Percentiles rank a stretch among this genome's conserved stretches.
phyloP scores from a whole-genome alignment of 768 basidiomycete species.

The Trametes cubensis region DNA sequence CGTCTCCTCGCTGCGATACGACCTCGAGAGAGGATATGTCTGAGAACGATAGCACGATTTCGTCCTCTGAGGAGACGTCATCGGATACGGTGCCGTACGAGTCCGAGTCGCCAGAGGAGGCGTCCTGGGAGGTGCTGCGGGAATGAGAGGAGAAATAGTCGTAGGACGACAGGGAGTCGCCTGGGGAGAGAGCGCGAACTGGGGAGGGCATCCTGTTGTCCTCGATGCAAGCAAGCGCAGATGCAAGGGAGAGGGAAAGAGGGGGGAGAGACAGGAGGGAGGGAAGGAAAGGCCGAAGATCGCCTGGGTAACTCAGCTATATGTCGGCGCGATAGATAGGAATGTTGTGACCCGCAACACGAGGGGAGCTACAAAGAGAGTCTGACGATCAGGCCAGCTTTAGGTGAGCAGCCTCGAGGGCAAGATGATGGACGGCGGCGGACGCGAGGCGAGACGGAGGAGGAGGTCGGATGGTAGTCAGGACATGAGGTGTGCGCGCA shows the following conservation, averaged over 20 bases:
- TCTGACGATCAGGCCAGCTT: slow-evolving; percentile 10
- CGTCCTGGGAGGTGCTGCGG: slow-evolving; percentile 7
- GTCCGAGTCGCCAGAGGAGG: slow-evolving; percentile 27
- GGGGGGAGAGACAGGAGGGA: slow-evolving; percentile 22
- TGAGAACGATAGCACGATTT: slow-evolving; percentile 52
- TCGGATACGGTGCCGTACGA: slow-evolving; percentile 28
- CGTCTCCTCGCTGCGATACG: slow-evolving; percentile 21
- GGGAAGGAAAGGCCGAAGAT: slow-evolving; percentile 19
- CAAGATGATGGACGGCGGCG: background rate
- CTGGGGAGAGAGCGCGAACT: slow-evolving; percentile 24
- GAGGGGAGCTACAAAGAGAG: background rate
- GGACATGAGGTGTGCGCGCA: slow-evolving; percentile 17
- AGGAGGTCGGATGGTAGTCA: slow-evolving; percentile 1
- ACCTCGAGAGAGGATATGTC: slow-evolving; percentile 39
- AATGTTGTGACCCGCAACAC: slow-evolving; percentile 12
- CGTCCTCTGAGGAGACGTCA: slow-evolving; percentile 46
- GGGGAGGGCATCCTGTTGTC: slow-evolving; percentile 27
- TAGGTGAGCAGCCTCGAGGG: background rate
- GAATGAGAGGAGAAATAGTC: slow-evolving; percentile 35
- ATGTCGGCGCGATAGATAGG: slow-evolving; percentile 13
- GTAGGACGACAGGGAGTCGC: slow-evolving; percentile 35
- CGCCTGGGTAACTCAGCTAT: slow-evolving; percentile 12
- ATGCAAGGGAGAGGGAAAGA: slow-evolving; percentile 5
- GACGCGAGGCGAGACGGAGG: slow-evolving; percentile 9
- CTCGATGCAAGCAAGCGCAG: background rate